Conservation (phyloP, 495 filamentous ascomycete genomes). For the Xylaria curta region DNA sequence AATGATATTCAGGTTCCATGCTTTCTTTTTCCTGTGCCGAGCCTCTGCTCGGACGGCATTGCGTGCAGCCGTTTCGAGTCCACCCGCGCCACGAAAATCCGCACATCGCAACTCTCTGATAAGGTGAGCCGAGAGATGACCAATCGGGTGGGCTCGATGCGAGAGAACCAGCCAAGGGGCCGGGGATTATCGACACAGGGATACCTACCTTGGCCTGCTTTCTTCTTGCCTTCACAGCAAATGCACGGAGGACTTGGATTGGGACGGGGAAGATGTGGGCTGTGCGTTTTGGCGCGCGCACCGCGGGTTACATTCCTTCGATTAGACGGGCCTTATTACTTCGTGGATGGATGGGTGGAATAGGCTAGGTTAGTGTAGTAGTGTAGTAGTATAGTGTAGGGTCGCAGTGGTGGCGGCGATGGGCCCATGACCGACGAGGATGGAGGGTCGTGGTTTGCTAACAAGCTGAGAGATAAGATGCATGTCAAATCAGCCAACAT, state of each 20-base stretch:
- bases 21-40: conserved; percentile 24
- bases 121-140: conserved; percentile 18
- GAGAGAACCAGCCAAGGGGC: conserved; percentile 19
- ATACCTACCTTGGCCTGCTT: conserved; percentile 24
- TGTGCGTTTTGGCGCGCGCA: conserved; percentile 26
- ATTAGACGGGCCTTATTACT: conserved; percentile 22
- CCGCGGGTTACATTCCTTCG: conserved; percentile 25
- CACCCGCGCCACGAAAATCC: conserved; percentile 23
- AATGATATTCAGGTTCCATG: neutral
- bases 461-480: conserved; percentile 20
- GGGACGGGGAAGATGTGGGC: conserved; percentile 24
- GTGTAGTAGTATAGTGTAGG: conserved; percentile 2
- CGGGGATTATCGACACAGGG: conserved; percentile 23
- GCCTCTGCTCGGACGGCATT: conserved; percentile 17
- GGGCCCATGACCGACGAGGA: conserved; percentile 24
- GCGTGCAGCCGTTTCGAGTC: conserved; percentile 28
- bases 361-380: neutral
- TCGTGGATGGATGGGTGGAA: conserved; percentile 16
- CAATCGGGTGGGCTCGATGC: conserved; percentile 24
- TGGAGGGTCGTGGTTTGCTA: conserved; percentile 23
- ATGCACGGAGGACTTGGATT: conserved; percentile 24
- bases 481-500: conserved; percentile 10
- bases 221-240: conserved; percentile 10
- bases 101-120: conserved; percentile 14
- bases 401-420: conserved; percentile 27